A percentile compares a stretch with the other conserved stretches of the same genome.
phyloP scores from a whole-genome alignment of 495 filamentous ascomycete species.

The Xylona heveae region DNA sequence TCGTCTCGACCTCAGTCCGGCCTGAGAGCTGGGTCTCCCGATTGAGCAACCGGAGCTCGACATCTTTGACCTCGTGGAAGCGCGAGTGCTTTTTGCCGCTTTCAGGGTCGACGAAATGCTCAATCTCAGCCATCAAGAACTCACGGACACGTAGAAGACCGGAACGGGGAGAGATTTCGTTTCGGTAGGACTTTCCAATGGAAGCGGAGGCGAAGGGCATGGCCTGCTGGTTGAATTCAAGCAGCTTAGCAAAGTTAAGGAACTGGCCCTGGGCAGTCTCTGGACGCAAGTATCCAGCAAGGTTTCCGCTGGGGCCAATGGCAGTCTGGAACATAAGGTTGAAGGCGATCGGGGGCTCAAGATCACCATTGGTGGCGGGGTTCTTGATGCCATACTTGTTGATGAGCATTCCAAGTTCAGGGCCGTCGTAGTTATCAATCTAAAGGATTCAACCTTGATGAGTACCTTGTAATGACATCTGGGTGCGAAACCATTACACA shows the following conservation, averaged over 20 bases:
- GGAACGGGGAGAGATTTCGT: conserved; percentile 48
- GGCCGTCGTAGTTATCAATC: conserved; percentile 49
- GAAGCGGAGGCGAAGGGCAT: conserved; percentile 65
- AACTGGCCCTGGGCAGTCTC: conserved; percentile 60
- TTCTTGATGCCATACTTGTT: conserved; percentile 44
- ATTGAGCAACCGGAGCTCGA: conserved; percentile 46
- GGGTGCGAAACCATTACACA: conserved; percentile 6
- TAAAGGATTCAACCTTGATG: conserved; percentile 5
- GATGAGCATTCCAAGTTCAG: conserved; percentile 45
- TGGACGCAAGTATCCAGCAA: conserved; percentile 40
- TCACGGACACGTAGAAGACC: conserved; percentile 48
- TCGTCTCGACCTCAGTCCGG: conserved; percentile 33
- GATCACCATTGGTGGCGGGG: conserved; percentile 34
- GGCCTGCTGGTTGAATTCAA: conserved; percentile 52
- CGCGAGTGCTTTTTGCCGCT: conserved; percentile 51
- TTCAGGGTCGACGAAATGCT: conserved; percentile 58
- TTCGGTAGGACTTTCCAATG: conserved; percentile 58
- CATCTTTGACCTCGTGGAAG: conserved; percentile 42
- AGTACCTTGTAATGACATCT: background rate
- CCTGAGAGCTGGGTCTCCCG: conserved; percentile 52
- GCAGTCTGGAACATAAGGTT: conserved; percentile 60
- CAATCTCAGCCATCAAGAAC: conserved; percentile 63
- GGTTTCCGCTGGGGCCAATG: conserved; percentile 43
- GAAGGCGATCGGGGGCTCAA: conserved; percentile 42
- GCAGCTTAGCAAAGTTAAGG: conserved; percentile 51